Conservation (phyloP, 257 asterid species). For the Vinca minor region DNA sequence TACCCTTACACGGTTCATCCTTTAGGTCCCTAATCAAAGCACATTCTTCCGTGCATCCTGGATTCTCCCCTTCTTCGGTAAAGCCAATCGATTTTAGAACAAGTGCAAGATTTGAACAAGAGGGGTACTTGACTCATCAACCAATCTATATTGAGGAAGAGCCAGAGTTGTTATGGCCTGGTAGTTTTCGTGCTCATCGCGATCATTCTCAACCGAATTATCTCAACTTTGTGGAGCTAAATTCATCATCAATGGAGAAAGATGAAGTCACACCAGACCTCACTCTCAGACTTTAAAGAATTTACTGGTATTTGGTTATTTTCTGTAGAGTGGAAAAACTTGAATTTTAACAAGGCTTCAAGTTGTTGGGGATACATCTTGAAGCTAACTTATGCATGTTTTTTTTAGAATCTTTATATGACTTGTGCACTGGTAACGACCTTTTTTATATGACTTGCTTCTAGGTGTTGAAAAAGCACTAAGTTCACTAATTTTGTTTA, state of each 20-base stretch:
- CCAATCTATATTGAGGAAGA: conserved; percentile 35
- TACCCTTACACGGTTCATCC: conserved; percentile 46
- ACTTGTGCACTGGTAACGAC: too few relatives aligned
- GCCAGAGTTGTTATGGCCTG: conserved; percentile 43
- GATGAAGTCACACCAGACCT: conserved; percentile 41
- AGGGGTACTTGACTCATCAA: conserved; percentile 27
- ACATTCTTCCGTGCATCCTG: conserved; percentile 44
- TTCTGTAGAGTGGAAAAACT: too few relatives aligned
- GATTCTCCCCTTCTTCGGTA: conserved; percentile 15
- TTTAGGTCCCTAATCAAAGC: conserved; percentile 45
- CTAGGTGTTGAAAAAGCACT: too few relatives aligned
- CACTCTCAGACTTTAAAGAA: conserved; percentile 44
- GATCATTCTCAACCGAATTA: conserved; percentile 16
- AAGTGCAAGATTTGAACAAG: conserved; percentile 28
- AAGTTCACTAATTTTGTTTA: too few relatives aligned
- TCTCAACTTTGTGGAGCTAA: conserved; percentile 19
- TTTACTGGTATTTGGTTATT: too few relatives aligned
- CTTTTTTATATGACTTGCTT: too few relatives aligned
- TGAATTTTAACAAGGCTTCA: too few relatives aligned
- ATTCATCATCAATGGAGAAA: conserved; percentile 13
- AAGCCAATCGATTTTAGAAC: conserved; percentile 24
- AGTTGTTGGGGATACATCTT: too few relatives aligned
- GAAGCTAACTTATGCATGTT: too few relatives aligned
- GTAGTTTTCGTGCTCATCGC: conserved; percentile 36
- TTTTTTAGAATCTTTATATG: too few relatives aligned